phyloP scores from a whole-genome alignment of 306 rosid genomes.

The Acacia crassicarpa region DNA sequence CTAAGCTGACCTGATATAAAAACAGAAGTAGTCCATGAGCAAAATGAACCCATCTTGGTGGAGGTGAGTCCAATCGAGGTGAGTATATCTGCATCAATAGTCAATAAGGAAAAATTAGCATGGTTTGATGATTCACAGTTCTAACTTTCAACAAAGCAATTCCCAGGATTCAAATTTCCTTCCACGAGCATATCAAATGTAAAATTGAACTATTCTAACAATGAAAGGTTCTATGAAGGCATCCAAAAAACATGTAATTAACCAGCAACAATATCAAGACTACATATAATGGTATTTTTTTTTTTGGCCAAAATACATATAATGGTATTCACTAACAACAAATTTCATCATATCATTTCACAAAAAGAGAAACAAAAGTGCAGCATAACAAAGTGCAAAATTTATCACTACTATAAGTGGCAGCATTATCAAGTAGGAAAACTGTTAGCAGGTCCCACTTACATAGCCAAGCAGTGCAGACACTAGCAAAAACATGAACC shows the following conservation, averaged over 20 bases:
- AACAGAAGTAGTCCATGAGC: constrained; percentile 93
- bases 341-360: constrained; percentile 18
- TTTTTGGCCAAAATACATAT: no score
- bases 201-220: background rate
- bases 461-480: constrained; percentile 93
- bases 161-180: constrained; percentile 12
- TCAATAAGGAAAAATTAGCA: background rate
- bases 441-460: constrained; percentile 44
- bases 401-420: constrained; percentile 21
- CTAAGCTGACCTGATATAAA: constrained; percentile 77
- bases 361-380: background rate
- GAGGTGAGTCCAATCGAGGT: constrained; percentile 80
- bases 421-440: constrained; percentile 23
- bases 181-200: background rate
- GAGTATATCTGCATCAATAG: constrained; percentile 69
- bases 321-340: constrained; percentile 7
- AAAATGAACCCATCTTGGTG: constrained; percentile 96
- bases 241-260: background rate
- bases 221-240: constrained; percentile 19
- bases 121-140: background rate
- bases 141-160: constrained; percentile 22
- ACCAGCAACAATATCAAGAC: constrained; percentile 16
- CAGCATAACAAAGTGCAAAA: constrained; percentile 11
- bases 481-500: constrained; percentile 76
- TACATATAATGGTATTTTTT: no score